Evolutionary conservation across 2,329 filamentous ascomycete species (phyloP), one percentile per base, ranked within the genome.

Genomic region (Aspergillus sclerotialis): DNA sequence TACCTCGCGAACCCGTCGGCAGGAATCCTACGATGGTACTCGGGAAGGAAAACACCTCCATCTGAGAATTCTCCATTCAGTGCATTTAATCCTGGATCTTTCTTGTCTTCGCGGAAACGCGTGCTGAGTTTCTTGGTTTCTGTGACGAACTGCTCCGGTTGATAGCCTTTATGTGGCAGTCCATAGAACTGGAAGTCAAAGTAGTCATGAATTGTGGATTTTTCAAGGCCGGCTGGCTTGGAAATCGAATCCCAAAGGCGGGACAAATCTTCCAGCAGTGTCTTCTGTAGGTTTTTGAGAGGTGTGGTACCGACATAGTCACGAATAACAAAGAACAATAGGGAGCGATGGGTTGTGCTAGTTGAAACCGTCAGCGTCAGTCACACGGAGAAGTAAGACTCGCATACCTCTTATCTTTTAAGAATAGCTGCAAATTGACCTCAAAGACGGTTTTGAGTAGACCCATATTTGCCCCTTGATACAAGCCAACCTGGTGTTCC

Each of bases 391-490:
- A 16, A 7, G 9, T n/a, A 7, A 10, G 4, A 14, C 7, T 12
- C n/a, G 13, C 80, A 53, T 75, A 90, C 84, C 87, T 86, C 62
- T 82, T 88, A 60, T 95, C 89, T 69, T 95, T 95, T 50, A 96
- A 72, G 65, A 98, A 98, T 17, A 98, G 72, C 64, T 96, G 90
- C 58, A 98, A 63, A 59, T 98, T 98, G 62, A 98, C 92, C 68
- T 98, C 92, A 52, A 98, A 98, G 4, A 98, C 92, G 0, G 93
- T 98, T 75, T 98, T 98, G 53, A 98, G 71, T 52, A 98, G 67
- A 7, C 92, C 92, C 92, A 98, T 98, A 63, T 98, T 98, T 51
- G 92, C 92, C 37, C 92, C 92, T 67, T 98, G 90, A 60, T 98
- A 98, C 61, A 98, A 64, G 30, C 92, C 92, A 42, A 98, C 92